phyloP scores from a whole-genome alignment of 768 basidiomycete species.

The Leccinum subtestaceum region DNA sequence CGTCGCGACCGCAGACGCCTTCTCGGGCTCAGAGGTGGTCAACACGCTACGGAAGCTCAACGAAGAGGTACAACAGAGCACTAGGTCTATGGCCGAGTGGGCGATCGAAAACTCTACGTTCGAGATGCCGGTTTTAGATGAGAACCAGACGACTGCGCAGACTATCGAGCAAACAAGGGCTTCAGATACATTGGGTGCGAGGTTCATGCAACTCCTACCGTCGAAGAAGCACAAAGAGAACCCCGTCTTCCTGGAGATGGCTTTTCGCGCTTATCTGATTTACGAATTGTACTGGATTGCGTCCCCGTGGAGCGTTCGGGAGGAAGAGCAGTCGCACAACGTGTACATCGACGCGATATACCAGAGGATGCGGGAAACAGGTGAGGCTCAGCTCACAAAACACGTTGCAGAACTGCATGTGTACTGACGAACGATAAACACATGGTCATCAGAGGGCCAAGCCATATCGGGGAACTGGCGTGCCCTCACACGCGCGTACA shows the following conservation, averaged over 20 bases:
- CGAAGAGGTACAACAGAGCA: conserved; percentile 43
- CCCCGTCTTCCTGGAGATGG: conserved; percentile 33
- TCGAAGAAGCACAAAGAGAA: conserved; percentile 24
- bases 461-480: conserved; percentile 43
- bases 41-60: conserved; percentile 42
- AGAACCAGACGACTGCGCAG: neutral
- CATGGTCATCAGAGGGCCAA: conserved; percentile 36
- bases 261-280: conserved; percentile 27
- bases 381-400: conserved; percentile 22
- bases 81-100: conserved; percentile 43
- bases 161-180: conserved; percentile 11
- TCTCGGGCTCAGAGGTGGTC: conserved; percentile 45
- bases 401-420: neutral
- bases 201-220: conserved; percentile 19
- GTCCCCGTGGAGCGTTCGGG: conserved; percentile 20
- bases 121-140: conserved; percentile 5
- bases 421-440: neutral
- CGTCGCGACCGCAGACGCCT: conserved; percentile 38
- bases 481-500: conserved; percentile 32
- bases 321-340: conserved; percentile 19
- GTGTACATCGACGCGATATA: conserved; percentile 28
- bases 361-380: conserved; percentile 31
- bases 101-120: conserved; percentile 39
- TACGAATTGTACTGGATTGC: conserved; percentile 20
- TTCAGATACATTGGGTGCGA: conserved; percentile 11